Base-by-base conservation (phyloP, 768 basidiomycete genomes). In the Podaxis rugospora region DNA sequence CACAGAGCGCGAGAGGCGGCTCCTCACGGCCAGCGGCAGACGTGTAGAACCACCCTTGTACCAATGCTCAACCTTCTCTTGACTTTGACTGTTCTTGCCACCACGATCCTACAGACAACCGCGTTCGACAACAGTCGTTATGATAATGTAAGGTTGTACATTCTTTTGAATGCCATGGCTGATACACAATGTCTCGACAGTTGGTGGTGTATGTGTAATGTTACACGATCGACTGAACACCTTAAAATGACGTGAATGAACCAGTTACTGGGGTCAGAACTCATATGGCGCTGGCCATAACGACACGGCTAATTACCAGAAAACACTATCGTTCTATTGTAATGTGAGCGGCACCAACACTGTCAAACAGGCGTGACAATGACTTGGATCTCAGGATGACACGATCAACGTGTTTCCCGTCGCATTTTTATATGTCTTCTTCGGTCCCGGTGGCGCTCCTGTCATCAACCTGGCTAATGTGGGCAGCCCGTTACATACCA, bases 241-340 rank as follows among this genome's bases (percentile, higher is more conserved):
- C 53, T 23, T 49, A 51, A 58, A 32, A 25, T 27, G 44, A 47
- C 49, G 13, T 46, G 13, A 11, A 7, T 21, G 35, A 25, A 51
- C 16, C 68, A 87, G 86, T 35, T 89, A 88, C 68, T 89, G 86
- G 86, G 89, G 88, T 61, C 87, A 90, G 70, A 86, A 89, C 65
- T 88, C 88, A 1, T 87, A 88, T 61, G 88, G 88, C 42, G 88
- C 87, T 9, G 75, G 73, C 4, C 76, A 81, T 62, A 56, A 68
- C 14, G 78, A 87, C 61, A 70, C 76, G 0, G 78, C 83, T 32
- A 78, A 85, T 66, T 87, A 74, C 62, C 87, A 89, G 74, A 79
- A 88, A 68, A 73, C 79, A 0, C 74, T 90, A 56, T 80, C 82
- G 4, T 86, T 78, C 67, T 89, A 89, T 69, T 89, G 87, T 70